Conservation (phyloP, 2,329 filamentous ascomycete species). For the Penicillium verrucosum region DNA sequence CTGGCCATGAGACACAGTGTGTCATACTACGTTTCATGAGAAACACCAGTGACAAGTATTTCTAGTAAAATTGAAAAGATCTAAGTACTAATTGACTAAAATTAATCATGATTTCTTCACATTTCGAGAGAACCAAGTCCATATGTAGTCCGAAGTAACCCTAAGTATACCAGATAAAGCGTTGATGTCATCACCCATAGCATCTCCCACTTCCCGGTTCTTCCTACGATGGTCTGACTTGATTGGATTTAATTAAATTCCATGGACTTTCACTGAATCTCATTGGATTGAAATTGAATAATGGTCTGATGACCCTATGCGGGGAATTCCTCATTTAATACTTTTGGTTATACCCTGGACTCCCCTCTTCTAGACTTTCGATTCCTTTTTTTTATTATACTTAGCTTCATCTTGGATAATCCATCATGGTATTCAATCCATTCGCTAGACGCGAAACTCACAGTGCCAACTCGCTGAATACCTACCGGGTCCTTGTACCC, state of each 20-base stretch:
- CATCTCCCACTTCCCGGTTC: not conserved
- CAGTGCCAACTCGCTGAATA: constrained; percentile 57
- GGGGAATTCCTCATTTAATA: not conserved
- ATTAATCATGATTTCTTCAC: not conserved
- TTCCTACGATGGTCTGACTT: not conserved
- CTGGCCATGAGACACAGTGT: not conserved
- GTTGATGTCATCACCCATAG: constrained; percentile 3
- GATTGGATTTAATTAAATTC: too few species aligned
- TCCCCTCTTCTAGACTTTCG: not conserved
- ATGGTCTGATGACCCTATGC: constrained; percentile 2
- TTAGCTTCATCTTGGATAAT: not conserved
- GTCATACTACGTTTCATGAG: not conserved
- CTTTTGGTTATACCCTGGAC: constrained; percentile 1
- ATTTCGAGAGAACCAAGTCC: not conserved
- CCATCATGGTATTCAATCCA: constrained; percentile 57
- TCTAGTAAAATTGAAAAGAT: not conserved
- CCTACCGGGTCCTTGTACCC: constrained; percentile 73
- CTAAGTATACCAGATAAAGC: not conserved
- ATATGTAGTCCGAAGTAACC: not conserved
- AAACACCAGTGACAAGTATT: not conserved
- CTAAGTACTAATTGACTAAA: too few species aligned
- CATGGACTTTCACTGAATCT: not conserved
- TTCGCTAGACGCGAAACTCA: constrained; percentile 70
- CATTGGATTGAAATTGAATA: not conserved
- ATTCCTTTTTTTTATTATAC: not conserved